Evolutionary conservation across 768 basidiomycete species (phyloP), one percentile per base, ranked within the genome.

Genomic region (Rhizopogon vinicolor): DNA sequence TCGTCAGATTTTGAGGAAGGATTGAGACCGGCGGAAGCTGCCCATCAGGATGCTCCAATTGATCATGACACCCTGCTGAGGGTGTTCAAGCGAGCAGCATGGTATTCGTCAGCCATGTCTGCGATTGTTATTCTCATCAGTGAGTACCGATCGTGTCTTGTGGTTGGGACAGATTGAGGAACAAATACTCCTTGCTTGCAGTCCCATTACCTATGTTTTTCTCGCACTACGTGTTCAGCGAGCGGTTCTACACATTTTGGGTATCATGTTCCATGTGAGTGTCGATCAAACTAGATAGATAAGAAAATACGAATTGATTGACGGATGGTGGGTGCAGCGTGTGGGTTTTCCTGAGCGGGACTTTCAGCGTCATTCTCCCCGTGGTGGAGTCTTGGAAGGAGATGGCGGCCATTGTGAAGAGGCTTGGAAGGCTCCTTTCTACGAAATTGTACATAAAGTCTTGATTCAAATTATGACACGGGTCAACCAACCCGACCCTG

Each of bases 121-220:
- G 45, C 61, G 1, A 58, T 61, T 39, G 66, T 73, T 33, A 59
- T 65, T 10, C 61, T 71, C 44, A 52, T 69, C 44, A 63, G 70
- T 68, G 40, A 7, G 66, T 55, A 39, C 8, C 8, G 37, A 12
- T 31, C n/a, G 16, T 33, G 31, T 33, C 31, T 33, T 10, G 33
- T 29, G 37, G 8, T 22, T 22, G 16, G 16, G 10, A 18, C 9
- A 31, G 40, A 31, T 12, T 45, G 16, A 44, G 19, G 56, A 19
- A 5, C 28, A 31, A 37, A 25, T 37, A 18, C 46, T 4, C 25
- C 25, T 25, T 25, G 25, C 4, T 7, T 37, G 19, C 18, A 66
- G 68, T 73, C 0, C 72, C 72, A 10, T 51, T 72, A 9, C 68
- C 71, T 22, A 71, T 73, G 70, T 73, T 70, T 63, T 72, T 72